Evolutionary conservation across 2,329 filamentous ascomycete species (phyloP), one percentile per base, ranked within the genome.

Genomic region (Alternaria hordeiaustralica): DNA sequence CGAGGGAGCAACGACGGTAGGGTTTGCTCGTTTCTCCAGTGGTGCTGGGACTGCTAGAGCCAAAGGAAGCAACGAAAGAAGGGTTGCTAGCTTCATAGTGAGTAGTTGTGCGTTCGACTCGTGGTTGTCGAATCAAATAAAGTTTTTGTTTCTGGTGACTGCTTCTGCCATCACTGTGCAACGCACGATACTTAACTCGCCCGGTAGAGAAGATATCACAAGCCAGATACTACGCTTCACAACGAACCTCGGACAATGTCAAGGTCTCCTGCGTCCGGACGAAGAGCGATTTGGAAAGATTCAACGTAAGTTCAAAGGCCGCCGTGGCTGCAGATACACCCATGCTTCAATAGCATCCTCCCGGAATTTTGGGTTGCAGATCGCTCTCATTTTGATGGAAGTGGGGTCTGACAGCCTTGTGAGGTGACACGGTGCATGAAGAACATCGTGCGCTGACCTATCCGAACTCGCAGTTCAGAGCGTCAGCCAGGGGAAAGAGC

Each of bases 1-100:
- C 46, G 85, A 83, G 1, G 84, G 78, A 36, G 89, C 85, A 15
- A 83, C 79, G 53, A 90, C 87, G 4, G 84, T 85, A 4, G 87
- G 86, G 33, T 72, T 78, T 44, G 82, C 83, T 47, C 84, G 79
- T 66, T 83, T 83, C 60, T 84, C 81, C 10, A 85, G 58, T 5
- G 76, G 76, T 36, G 71, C 75, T 69, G 72, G 80, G 62, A 75
- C 73, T 28, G 75, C 76, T 18, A 75, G 57, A 57, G 62, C 71
- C n/a, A 78, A 60, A 15, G 78, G 75, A 44, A 78, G 47, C 11
- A 78, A 53, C 6, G 66, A 49, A 33, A 79, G 60, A 21, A 72
- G 56, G 6, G 63, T 26, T 28, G 65, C 50, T 33, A 71, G 45
- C 70, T 75, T 78, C 78, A 79, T 79, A 36, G 54, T 75, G 59